Percentiles rank a stretch among this genome's conserved stretches.
Conservation (phyloP, 2,329 filamentous ascomycete genomes). For the Calonectria ilicicola region DNA sequence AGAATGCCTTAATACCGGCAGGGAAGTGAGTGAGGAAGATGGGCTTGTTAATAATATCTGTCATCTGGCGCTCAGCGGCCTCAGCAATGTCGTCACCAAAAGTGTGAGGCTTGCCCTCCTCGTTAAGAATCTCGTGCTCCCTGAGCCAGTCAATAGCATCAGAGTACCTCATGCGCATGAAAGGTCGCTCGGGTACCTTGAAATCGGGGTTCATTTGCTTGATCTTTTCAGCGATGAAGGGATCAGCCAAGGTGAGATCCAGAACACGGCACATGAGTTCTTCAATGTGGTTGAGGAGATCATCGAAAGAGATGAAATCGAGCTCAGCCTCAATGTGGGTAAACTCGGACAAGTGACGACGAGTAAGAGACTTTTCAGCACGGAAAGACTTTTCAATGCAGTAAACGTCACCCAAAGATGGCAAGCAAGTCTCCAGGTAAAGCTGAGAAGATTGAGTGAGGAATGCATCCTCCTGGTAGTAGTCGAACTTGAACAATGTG, state of each 20-base stretch:
- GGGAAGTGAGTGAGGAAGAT: conserved; percentile 99
- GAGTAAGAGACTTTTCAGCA: conserved; percentile 94
- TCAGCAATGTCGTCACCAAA: conserved; percentile 99
- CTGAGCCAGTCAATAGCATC: conserved; percentile 96
- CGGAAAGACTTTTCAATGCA: conserved; percentile 99
- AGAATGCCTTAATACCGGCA: conserved; percentile 77
- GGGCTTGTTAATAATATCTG: conserved; percentile 92
- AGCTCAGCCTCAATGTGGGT: conserved; percentile 97
- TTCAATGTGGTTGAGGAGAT: conserved; percentile 89
- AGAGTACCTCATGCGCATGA: conserved; percentile 93
- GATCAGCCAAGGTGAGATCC: conserved; percentile 80
- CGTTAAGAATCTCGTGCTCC: conserved; percentile 91
- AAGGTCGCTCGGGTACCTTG: conserved; percentile 83
- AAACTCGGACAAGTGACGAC: conserved; percentile 95
- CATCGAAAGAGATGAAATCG: conserved; percentile 93
- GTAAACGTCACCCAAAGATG: conserved; percentile 93
- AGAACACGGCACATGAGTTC: conserved; percentile 88
- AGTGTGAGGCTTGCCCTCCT: conserved; percentile 87
- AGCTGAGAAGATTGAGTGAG: conserved; percentile 97
- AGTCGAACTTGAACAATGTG: conserved; percentile 89
- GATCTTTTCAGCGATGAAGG: conserved; percentile 78
- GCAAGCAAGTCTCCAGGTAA: conserved; percentile 95
- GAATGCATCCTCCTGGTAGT: conserved; percentile 91
- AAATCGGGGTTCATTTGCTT: conserved; percentile 94
- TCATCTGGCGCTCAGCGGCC: conserved; percentile 96